Evolutionary conservation across 2,329 filamentous ascomycete species (phyloP), one percentile per base, ranked within the genome.

Genomic region (Elsinoe fawcettii): DNA sequence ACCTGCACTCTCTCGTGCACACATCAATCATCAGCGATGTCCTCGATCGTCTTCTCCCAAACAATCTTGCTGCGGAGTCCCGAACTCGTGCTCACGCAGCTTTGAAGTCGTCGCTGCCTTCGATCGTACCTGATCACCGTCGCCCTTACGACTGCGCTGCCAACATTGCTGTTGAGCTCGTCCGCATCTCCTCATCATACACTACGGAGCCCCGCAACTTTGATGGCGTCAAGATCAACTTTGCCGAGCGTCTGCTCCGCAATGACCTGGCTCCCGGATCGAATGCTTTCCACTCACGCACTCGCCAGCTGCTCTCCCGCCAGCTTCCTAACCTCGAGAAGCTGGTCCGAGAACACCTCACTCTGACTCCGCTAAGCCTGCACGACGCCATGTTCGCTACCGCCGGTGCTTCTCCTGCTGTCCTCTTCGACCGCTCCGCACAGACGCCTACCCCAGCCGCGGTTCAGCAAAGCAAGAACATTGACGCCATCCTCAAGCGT

Each of bases 401-500:
- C 1, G 55, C 60, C 12, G 51, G 58, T 12, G 25, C 57, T 14
- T 22, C 59, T 34, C 55, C 51, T 61, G 64, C 30, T 64, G 67
- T 51, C 1, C 60, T 68, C 6, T 62, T 63, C 51, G 63, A 60
- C 58, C n/a, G 27, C 58, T 8, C 43, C 36, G 8, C 25, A 9
- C n/a, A 43, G 39, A n/a, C 23, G 5, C 18, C 16, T 3, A 18
- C 14, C 12, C 22, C 51, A 22, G 18, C 49, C 43, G 5, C 46
- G 53, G 30, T 32, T 12, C 39, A 47, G 54, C 32, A 41, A 16
- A 22, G 20, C 54, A 18, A 59, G 37, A 41, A 60, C 57, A 27
- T 63, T 25, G 63, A 67, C 22, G 85, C 90, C 59, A 82, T 96
- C 69, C 83, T 88, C 1, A 86, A 84, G 44, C 83, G 88, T 46